phyloP scores from a whole-genome alignment of 306 rosid genomes.

The Hippophae gyantsensis region DNA sequence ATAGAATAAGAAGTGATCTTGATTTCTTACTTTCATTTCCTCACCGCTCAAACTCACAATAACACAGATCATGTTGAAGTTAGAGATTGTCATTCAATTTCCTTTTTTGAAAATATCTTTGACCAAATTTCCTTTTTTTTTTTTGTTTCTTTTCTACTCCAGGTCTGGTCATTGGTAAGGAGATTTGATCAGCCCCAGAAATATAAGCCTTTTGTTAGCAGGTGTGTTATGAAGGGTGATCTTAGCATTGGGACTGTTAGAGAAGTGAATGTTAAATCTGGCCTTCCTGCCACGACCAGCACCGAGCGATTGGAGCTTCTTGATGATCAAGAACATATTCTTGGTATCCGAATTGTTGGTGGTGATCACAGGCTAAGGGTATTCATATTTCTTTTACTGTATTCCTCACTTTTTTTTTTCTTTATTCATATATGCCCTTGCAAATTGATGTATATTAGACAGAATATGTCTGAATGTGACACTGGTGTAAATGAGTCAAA shows the following conservation, averaged over 20 bases:
- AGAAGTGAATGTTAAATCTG: conserved; percentile 87
- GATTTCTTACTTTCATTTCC: no score
- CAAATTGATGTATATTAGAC: no score
- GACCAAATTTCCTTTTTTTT: no score
- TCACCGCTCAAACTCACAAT: no score
- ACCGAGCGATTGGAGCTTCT: conserved; percentile 80
- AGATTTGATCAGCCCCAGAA: conserved; percentile 89
- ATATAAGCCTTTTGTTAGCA: conserved; percentile 76
- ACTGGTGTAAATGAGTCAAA: no score
- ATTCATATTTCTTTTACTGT: conserved; percentile 6
- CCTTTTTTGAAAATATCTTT: no score
- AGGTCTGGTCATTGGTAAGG: conserved; percentile 16
- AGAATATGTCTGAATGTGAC: no score
- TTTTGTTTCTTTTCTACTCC: no score
- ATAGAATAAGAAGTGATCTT: no score
- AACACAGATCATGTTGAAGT: no score
- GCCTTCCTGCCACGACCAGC: conserved; percentile 89
- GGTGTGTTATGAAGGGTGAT: conserved; percentile 65
- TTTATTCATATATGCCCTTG: neutral
- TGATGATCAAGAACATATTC: conserved; percentile 78
- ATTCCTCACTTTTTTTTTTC: conserved; percentile 1
- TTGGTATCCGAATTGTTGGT: conserved; percentile 62
- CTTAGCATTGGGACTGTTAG: conserved; percentile 80
- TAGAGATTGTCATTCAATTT: no score
- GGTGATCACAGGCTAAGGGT: conserved; percentile 86